Evolutionary conservation across 495 filamentous ascomycete species (phyloP), one percentile per base, ranked within the genome.

Genomic region (Glarea lozoyensis): DNA sequence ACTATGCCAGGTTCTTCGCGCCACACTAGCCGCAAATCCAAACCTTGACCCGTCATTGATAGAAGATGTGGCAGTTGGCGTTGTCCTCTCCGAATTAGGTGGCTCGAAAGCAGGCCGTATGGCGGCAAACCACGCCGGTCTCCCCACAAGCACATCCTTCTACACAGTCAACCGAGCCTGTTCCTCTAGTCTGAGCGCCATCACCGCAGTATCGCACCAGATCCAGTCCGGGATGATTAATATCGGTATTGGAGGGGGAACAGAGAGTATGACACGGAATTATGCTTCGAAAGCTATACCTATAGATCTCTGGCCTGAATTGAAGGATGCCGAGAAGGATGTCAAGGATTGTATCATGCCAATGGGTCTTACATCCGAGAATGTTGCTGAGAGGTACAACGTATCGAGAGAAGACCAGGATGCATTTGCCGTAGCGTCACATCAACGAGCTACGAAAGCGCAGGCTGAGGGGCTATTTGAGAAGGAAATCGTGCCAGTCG

Each of bases 341-440:
- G 82, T 85, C 6, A 58, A 71, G 29, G 88, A 94, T 57, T 94
- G 88, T 54, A 79, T 94, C 54, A 92, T 93, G 88, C 77, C 78
- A 42, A 96, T 96, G 89, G 88, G 89, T 0, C 55, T 90, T 32
- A 96, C 89, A n/a, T 77, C 76, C 18, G 89, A 96, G 70, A 94
- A 94, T 52, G 88, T 96, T 9, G 86, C 88, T 0, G 62, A 65
- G 48, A 67, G 88, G 37, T 89, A 94, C 50, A 76, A 76, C 4
- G 71, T 96, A n/a, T 66, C 60, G 9, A 61, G 89, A 15, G 68
- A 60, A 3, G 87, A 89, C 46, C 88, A 94, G 66, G 89, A 96
- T 58, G 78, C 66, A 4, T 88, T 94, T 44, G 86, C 88, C 0
- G 82, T 78, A 16, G 67, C 70, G 47, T 82, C 76, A 12, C 89